Conservation (phyloP, 1,284 basidiomycete species). For the Apiotrichum brassicae region DNA sequence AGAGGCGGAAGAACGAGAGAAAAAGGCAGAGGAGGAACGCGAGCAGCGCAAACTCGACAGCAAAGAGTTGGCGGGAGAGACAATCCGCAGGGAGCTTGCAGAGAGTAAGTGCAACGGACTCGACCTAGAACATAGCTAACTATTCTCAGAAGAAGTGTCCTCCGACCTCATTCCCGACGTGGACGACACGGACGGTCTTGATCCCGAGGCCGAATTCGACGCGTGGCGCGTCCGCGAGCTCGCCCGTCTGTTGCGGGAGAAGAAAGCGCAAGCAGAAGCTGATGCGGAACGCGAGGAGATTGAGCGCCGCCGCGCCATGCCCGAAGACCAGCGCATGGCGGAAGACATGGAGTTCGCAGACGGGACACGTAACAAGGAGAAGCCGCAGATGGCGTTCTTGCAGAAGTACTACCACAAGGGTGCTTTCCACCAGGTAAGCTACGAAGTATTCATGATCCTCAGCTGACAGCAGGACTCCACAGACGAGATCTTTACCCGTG, state of each 20-base stretch:
- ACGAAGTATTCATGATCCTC: too few relatives aligned
- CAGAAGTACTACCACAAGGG: slow-evolving; percentile 99
- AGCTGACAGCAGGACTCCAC: too few relatives aligned
- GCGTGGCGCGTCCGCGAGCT: slow-evolving; percentile 93
- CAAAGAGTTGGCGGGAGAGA: slow-evolving; percentile 45
- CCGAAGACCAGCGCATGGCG: slow-evolving; percentile 80
- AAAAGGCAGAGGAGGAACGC: slow-evolving; percentile 35
- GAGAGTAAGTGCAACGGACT: slow-evolving; percentile 39
- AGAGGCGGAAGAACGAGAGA: slow-evolving; percentile 37
- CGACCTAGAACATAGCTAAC: too few relatives aligned
- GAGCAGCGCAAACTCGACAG: slow-evolving; percentile 40
- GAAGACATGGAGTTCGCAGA: slow-evolving; percentile 85
- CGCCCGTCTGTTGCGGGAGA: slow-evolving; percentile 81
- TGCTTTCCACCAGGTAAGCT: slow-evolving; percentile 96
- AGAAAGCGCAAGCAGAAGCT: slow-evolving; percentile 67
- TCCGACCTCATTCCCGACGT: slow-evolving; percentile 69
- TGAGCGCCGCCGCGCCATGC: slow-evolving; percentile 79
- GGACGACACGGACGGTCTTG: slow-evolving; percentile 90
- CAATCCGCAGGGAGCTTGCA: slow-evolving; percentile 42
- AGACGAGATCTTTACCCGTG: slow-evolving; percentile 78
- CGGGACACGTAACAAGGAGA: slow-evolving; percentile 58
- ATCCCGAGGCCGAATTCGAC: slow-evolving; percentile 87
- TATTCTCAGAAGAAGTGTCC: slow-evolving; percentile 67
- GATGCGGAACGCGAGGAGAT: slow-evolving; percentile 84
- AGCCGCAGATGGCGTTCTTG: slow-evolving; percentile 75